Conservation (phyloP, 257 asterid species). For the Plantago elongata region DNA sequence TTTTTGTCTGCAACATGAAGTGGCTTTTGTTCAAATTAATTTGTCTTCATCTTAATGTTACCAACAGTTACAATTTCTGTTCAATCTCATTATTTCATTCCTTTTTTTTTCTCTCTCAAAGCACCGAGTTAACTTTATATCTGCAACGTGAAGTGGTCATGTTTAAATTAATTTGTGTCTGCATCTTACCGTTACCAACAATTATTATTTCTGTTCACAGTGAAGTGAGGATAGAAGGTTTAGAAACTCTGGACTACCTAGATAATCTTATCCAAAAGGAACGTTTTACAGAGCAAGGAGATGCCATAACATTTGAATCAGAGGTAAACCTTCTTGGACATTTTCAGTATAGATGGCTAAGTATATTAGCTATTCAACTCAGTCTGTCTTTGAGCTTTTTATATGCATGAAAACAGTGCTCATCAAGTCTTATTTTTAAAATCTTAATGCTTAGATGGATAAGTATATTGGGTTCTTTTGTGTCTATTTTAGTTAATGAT, state of each 20-base stretch:
- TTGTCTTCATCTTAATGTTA: no score
- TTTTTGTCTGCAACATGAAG: no score
- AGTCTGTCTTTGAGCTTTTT: background rate
- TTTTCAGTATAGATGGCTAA: no score
- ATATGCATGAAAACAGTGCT: background rate
- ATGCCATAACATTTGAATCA: constrained; percentile 89
- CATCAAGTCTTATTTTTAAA: no score
- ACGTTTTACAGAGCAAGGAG: constrained; percentile 92
- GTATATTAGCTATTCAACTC: background rate
- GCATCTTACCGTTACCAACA: background rate
- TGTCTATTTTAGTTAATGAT: background rate
- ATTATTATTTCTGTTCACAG: constrained; percentile 31
- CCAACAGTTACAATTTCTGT: no score
- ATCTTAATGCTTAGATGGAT: no score
- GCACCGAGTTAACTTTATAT: no score
- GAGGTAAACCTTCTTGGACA: constrained; percentile 48
- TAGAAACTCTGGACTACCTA: constrained; percentile 86
- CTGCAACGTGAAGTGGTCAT: background rate
- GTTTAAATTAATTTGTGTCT: constrained; percentile 7
- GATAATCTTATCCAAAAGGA: constrained; percentile 75
- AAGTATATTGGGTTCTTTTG: no score
- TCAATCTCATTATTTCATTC: no score
- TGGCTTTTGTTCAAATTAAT: no score
- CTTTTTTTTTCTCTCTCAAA: no score
- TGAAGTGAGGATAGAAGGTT: constrained; percentile 89